A percentile compares a stretch with the other conserved stretches of the same genome.
These are phyloP conservation scores for Didymella lethalis DNA, from an alignment of 2,329 filamentous ascomycete genomes.

Conservation along the genomic window DNA sequence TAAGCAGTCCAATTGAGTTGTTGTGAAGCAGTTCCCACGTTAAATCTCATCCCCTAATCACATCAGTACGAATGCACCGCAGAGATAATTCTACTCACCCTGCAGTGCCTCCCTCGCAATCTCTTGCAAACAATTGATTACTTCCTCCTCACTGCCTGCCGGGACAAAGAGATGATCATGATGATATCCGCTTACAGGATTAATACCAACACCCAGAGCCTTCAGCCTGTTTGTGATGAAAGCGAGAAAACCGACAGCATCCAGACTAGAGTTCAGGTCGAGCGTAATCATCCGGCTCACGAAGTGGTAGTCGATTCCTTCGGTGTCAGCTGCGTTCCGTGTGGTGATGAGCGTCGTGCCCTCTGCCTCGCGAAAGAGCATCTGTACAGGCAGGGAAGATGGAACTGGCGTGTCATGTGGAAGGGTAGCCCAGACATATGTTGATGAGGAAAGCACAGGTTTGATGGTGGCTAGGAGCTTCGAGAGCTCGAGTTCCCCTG, in stretches of 20 bases:
- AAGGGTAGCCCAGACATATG: neutral
- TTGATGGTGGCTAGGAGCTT: neutral
- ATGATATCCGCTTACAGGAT: neutral
- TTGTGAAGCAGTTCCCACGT: neutral
- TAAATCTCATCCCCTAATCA: neutral
- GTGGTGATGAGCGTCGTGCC: neutral
- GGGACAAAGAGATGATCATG: neutral
- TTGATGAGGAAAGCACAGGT: neutral
- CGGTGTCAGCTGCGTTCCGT: neutral
- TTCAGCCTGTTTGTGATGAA: neutral
- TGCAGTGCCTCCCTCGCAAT: neutral
- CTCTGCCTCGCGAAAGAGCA: conserved; percentile 2
- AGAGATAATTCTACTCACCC: neutral
- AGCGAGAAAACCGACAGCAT: neutral
- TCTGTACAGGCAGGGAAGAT: neutral
- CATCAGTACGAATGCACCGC: neutral
- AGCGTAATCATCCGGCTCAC: neutral
- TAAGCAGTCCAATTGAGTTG: too few species aligned
- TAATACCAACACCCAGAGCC: neutral
- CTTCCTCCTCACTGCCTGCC: neutral
- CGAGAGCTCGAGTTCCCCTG: neutral
- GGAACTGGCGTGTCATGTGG: neutral
- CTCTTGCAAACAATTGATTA: neutral
- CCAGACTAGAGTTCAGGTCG: neutral
- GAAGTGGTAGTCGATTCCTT: neutral